Evolutionary conservation across 1,284 basidiomycete species (phyloP).

Genomic region (Prillingera fragicola): DNA sequence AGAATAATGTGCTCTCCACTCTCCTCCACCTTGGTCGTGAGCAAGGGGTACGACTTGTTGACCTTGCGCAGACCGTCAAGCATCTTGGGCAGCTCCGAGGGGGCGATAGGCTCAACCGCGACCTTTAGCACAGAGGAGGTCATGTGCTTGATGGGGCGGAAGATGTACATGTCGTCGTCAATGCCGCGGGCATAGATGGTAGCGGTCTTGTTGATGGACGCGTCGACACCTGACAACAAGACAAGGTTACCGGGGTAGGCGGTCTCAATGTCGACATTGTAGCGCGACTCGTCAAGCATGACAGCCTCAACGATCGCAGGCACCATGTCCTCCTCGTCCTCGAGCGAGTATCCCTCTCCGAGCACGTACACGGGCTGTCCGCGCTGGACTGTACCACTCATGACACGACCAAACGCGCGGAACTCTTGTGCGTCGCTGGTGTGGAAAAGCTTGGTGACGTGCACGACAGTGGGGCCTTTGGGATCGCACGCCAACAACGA

Average conservation of each 20-base stretch:
- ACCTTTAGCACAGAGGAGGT: constrained; percentile 98
- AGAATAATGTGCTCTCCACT: constrained; percentile 95
- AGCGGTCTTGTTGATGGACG: constrained; percentile 90
- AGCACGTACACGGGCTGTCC: constrained; percentile 89
- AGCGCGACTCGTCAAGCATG: constrained; percentile 86
- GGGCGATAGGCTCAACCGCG: constrained; percentile 95
- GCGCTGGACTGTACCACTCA: constrained; percentile 81
- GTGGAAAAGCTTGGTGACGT: constrained; percentile 89
- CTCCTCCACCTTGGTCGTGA: constrained; percentile 95
- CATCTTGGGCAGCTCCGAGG: constrained; percentile 98
- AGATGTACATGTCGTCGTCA: constrained; percentile 79
- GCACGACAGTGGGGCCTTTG: constrained; percentile 83
- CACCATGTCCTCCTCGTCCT: constrained; percentile 98
- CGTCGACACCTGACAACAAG: constrained; percentile 85
- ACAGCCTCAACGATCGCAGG: constrained; percentile 77
- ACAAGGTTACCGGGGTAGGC: constrained; percentile 89
- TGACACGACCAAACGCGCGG: constrained; percentile 87
- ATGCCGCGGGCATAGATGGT: constrained; percentile 71
- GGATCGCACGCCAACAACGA: constrained; percentile 79
- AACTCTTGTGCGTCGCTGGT: constrained; percentile 94
- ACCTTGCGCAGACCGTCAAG: constrained; percentile 90
- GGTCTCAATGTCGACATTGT: constrained; percentile 81
- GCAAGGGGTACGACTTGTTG: constrained; percentile 95
- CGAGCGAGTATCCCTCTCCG: constrained; percentile 92
- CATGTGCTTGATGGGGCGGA: constrained; percentile 91